Evolutionary conservation across 129 eudicot genomes (phyloP), one percentile per base, ranked within the genome.

Genomic region (Chrysanthemum seticuspe): DNA sequence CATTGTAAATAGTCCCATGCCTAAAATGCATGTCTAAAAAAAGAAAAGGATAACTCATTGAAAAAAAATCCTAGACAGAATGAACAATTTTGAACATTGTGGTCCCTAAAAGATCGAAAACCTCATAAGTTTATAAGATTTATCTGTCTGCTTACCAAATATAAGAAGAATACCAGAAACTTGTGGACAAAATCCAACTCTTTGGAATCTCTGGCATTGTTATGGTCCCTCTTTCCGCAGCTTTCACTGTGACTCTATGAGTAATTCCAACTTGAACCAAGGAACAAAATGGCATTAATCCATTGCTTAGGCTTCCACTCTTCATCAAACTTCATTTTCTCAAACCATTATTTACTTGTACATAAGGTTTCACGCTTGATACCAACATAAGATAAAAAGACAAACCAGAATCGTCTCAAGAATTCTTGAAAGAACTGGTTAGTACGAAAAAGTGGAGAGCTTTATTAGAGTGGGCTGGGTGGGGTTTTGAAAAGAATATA

Each of bases 201-300:
- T 34, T 13, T 10, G 10, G 74, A 70, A 70, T 70, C 63, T 70
- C 74, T 70, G 74, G 49, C 23, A 67, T 50, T 23, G 72, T 12
- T 19, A 48, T 14, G 73, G 73, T 68, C 73, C 73, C 73, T 49
- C 61, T 50, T 50, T 36, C 47, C 56, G 74, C 74, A 70, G 74
- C 74, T 70, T 70, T 70, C 47, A 53, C 63, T 68, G 74, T 54
- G 51, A 70, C 55, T 70, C 64, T 59, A 70, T 6, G 9, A 36
- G 45, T 36, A 36, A 36, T 36, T 36, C 45, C 45, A 36, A 36
- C 45, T 5, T 36, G 8, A 36, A 36, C 45, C 45, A 36, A 70
- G 19, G n/a, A 70, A 70, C 64, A 29, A 70, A 25, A 31, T 7
- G 13, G 13, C 13, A 57, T 27, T 16, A 25, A 36, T 36, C 62